Evolutionary conservation across 164 flowering plant species (phyloP).

Genomic region (Aristolochia fimbriata): DNA sequence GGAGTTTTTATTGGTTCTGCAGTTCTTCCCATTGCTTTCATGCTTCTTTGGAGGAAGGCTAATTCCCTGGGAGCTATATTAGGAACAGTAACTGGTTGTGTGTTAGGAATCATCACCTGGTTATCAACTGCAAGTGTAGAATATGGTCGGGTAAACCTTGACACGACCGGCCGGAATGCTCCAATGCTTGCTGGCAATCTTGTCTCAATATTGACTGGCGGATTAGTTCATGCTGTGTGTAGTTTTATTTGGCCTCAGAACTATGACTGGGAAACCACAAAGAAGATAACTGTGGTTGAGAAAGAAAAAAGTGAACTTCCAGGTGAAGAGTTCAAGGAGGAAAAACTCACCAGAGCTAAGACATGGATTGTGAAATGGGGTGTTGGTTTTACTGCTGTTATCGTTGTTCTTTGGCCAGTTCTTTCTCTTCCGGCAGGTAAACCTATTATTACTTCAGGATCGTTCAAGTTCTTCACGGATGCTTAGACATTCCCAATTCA

Average conservation of each 20-base stretch:
- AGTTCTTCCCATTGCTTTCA: constrained; percentile 79
- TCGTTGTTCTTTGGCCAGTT: constrained; percentile 78
- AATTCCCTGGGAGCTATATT: constrained; percentile 73
- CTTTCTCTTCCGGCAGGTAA: constrained; percentile 84
- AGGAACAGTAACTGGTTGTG: constrained; percentile 57
- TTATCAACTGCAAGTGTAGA: constrained; percentile 46
- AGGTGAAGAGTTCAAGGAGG: constrained; percentile 62
- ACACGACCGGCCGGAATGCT: constrained; percentile 89
- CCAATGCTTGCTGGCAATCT: constrained; percentile 97
- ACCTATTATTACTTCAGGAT: too few species aligned
- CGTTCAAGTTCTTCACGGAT: too few species aligned
- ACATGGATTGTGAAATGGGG: constrained; percentile 95
- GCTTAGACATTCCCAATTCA: too few species aligned
- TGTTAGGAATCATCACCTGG: constrained; percentile 72
- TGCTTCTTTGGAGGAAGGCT: constrained; percentile 92
- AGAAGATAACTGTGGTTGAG: constrained; percentile 71
- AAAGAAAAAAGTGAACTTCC: constrained; percentile 54
- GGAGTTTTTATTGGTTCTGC: constrained; percentile 91
- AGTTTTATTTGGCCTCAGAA: constrained; percentile 71
- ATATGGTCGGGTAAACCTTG: constrained; percentile 73
- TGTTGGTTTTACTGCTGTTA: constrained; percentile 64
- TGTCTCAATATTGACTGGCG: constrained; percentile 77
- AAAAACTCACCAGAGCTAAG: constrained; percentile 52
- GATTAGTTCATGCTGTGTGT: constrained; percentile 59
- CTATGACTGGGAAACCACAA: constrained; percentile 84